phyloP scores from a whole-genome alignment of 192 early-diverging fungal species.

The Coemansia sp. region DNA sequence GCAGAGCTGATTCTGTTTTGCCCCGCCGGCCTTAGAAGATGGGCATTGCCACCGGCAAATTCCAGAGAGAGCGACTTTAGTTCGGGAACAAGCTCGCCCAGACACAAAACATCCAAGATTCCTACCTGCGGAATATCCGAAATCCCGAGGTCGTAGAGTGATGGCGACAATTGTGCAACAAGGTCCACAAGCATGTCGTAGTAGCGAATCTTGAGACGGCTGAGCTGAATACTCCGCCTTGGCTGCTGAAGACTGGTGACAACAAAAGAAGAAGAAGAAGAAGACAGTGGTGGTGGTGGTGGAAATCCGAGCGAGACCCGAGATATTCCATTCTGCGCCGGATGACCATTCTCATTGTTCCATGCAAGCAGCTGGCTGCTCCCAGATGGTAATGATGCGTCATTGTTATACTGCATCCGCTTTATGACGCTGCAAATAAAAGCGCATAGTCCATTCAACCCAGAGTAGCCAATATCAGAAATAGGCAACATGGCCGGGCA shows the following conservation, averaged over 20 bases:
- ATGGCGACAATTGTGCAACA: background rate
- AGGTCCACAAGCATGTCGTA: background rate
- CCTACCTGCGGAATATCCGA: background rate
- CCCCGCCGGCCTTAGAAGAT: background rate
- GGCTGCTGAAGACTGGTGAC: background rate
- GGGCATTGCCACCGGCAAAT: background rate
- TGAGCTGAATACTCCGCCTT: background rate
- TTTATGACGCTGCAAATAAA: background rate
- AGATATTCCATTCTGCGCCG: background rate
- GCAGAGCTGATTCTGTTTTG: background rate
- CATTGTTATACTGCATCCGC: background rate
- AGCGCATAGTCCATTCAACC: background rate
- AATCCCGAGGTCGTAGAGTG: background rate
- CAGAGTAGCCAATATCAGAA: background rate
- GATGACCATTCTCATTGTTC: conserved; percentile 5
- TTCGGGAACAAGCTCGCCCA: background rate
- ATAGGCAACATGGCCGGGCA: background rate
- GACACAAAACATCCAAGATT: background rate
- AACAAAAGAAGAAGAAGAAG: too few relatives aligned
- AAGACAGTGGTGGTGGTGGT: too few relatives aligned
- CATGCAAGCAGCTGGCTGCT: background rate
- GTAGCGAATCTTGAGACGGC: background rate
- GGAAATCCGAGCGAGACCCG: background rate
- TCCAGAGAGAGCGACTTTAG: background rate
- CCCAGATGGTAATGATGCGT: background rate